Percentiles rank a stretch among this genome's conserved stretches.
Evolutionary conservation across 192 early-diverging fungal species (phyloP).

Genomic region (Neocallimastix lanati): DNA sequence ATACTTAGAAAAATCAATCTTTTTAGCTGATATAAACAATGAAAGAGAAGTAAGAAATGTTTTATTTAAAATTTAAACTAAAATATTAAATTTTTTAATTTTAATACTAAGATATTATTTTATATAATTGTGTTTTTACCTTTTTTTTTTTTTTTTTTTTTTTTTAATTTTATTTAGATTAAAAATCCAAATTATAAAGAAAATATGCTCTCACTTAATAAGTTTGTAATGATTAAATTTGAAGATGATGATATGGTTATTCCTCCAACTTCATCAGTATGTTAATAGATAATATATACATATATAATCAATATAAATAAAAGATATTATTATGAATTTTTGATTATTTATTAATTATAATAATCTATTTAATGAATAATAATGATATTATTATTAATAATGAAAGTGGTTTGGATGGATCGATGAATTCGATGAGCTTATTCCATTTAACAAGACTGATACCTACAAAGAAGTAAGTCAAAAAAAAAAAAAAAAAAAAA

Average conservation of each 20-base stretch:
- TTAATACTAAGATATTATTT: background rate
- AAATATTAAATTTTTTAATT: no score
- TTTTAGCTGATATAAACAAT: slow-evolving; percentile 78
- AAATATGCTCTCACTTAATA: slow-evolving; percentile 40
- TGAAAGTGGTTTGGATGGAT: background rate
- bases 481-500: slow-evolving; percentile 21
- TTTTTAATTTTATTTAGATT: no score
- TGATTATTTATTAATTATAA: no score
- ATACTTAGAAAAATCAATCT: slow-evolving; percentile 62
- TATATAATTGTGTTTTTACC: background rate
- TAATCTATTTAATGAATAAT: no score
- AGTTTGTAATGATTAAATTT: slow-evolving; percentile 70
- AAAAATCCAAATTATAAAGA: slow-evolving; percentile 39
- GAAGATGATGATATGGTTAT: slow-evolving; percentile 55
- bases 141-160: no score
- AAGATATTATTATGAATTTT: no score
- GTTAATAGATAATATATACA: no score
- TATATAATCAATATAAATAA: no score
- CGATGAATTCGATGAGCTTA: background rate
- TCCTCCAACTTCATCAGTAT: slow-evolving; percentile 35
- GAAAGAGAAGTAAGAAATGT: slow-evolving; percentile 23
- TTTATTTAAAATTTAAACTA: no score
- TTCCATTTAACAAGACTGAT: background rate
- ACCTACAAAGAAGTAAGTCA: slow-evolving; percentile 9
- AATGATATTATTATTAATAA: no score